Evolutionary conservation across 306 rosid species (phyloP).

Genomic region (Hippophae tibetana): DNA sequence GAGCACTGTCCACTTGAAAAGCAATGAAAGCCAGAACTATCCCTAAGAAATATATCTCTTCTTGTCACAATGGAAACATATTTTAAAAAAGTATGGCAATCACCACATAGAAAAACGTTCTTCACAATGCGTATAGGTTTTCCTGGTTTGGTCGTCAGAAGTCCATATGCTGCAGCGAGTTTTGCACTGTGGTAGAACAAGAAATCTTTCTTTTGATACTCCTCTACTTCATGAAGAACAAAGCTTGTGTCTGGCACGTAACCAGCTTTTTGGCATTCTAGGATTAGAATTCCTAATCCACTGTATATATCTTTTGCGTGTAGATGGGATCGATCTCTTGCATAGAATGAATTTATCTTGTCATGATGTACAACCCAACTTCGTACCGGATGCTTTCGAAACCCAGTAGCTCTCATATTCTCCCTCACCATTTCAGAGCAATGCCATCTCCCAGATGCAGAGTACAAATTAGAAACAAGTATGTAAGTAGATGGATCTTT

Average conservation of each 20-base stretch:
- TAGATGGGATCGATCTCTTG: conserved; percentile 71
- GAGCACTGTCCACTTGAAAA: conserved; percentile 73
- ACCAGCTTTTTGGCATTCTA: conserved; percentile 72
- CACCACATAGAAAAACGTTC: conserved; percentile 75
- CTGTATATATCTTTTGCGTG: conserved; percentile 65
- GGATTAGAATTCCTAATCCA: conserved; percentile 63
- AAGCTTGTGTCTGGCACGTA: conserved; percentile 71
- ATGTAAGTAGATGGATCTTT: conserved; percentile 57
- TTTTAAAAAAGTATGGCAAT: conserved; percentile 75
- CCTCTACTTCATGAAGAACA: conserved; percentile 85
- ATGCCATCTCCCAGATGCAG: conserved; percentile 88
- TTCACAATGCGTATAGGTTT: conserved; percentile 61
- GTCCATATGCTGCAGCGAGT: conserved; percentile 66
- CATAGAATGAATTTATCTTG: conserved; percentile 67
- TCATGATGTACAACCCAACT: conserved; percentile 61
- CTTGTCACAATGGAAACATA: conserved; percentile 50
- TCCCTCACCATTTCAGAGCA: conserved; percentile 57
- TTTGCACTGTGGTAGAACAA: conserved; percentile 64
- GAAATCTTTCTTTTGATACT: conserved; percentile 59
- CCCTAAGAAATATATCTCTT: conserved; percentile 58
- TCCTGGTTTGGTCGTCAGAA: conserved; percentile 51
- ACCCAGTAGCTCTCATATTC: conserved; percentile 61
- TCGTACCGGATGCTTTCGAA: conserved; percentile 62
- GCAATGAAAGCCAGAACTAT: conserved; percentile 78
- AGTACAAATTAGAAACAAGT: conserved; percentile 76